Base-by-base conservation (phyloP, 2,329 filamentous ascomycete genomes). In the Fusarium sulawesiense region DNA sequence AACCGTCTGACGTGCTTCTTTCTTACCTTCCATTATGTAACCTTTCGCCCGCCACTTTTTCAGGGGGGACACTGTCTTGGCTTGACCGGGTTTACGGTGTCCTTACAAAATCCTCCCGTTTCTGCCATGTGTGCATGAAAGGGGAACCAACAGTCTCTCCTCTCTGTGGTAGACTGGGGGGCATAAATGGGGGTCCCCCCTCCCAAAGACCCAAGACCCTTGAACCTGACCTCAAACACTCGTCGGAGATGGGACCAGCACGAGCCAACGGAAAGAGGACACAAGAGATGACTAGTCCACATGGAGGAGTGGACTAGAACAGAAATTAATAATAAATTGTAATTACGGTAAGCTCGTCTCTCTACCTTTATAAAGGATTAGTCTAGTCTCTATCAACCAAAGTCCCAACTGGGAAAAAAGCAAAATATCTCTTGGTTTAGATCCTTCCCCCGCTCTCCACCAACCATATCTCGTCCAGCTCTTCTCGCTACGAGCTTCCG, bases 81-180 rank as follows among this genome's bases (percentile, higher is more conserved):
- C 59, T n/a, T n/a, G 34, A 58, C 66, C 66, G 16, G 29, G 29
- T 53, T 48, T 41, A 42, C 67, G 68, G 67, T 54, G 53, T 51
- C 48, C 27, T 56, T 53, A 51, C 44, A 30, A 29, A 57, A 55
- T 41, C 16, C 40, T 3, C 30, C 55, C 48, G 62, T 57, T 66
- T 25, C 30, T 42, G n/a, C 29, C 25, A 40, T 58, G 54, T 56
- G 45, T 21, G 55, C 47, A 37, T 40, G 30, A 64, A 63, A 60
- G 30, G 30, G 37, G 37, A 41, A 60, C 27, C 45, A 41, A 49
- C 40, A 53, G 21, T 5, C 21, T 23, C 21, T 23, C 21, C 21
- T 23, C 21, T 23, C 21, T 23, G 21, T 23, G 21, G 21, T 23
- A 23, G 16, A 16, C 16, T 18, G 14, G 18, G 13, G 34, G 34